Base-by-base conservation (phyloP, 192 early-diverging fungal species). In the Linnemannia zychae region DNA sequence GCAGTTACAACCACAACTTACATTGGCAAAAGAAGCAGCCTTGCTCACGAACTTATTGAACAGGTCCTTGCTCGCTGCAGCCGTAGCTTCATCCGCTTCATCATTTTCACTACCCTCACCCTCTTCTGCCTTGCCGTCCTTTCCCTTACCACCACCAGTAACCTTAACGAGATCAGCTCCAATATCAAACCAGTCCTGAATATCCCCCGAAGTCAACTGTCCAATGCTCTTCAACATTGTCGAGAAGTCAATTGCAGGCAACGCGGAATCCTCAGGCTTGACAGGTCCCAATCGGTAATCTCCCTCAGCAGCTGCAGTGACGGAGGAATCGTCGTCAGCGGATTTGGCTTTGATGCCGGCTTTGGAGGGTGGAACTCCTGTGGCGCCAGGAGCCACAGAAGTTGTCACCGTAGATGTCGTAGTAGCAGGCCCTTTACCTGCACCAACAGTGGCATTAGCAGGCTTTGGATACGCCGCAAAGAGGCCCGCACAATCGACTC, bases 11-110 rank as follows among this genome's bases (percentile, higher is more conserved):
- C 7, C 4, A 24, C 9, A 3, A 83, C 76, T 74, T 84, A 84
- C 82, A 38, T 79, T 71, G n/a, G 82, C 75, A 71, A 84, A 79
- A 17, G 47, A 37, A 0, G 81, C 81, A n/a, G 73, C 77, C 40
- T 84, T 78, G 72, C 67, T 48, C 37, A 84, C 46, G 67, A 71
- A 79, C 16, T 75, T 40, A 57, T 84, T 84, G 70, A 84, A 84
- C 60, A 74, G 28, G 20, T 65, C 52, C 73, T 71, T 75, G 50
- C 71, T 13, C 31, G 66, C 67, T 16, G 68, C 24, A 2, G 15
- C 34, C 1, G 34, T 22, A 12, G 53, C 49, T 18, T 52, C 49
- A 1, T 73, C 34, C 40, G 69, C 34, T 16, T 49, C 7, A 18
- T 73, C 67, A 1, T n/a, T 28, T 17, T 24, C 65, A 18, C n/a